Percentiles rank a stretch among this genome's conserved stretches.
These are phyloP conservation scores for Pisolithus thermaeus DNA, from an alignment of 1,284 basidiomycete genomes.

Conservation along the genomic window DNA sequence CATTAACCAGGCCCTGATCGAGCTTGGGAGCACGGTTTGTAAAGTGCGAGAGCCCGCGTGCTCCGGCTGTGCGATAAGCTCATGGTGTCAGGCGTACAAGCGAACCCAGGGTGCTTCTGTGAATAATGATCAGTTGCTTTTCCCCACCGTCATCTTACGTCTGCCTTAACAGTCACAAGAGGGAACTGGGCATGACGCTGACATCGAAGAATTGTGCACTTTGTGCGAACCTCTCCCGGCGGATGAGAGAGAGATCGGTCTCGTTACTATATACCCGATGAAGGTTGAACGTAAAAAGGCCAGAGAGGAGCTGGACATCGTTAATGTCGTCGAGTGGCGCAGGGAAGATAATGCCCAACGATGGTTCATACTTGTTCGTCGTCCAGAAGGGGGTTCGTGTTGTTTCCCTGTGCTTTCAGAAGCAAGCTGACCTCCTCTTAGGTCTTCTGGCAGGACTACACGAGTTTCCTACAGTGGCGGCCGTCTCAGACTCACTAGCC, in stretches of 20 bases:
- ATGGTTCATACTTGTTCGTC: constrained; percentile 71
- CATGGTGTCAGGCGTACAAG: constrained; percentile 64
- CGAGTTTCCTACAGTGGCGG: constrained; percentile 68
- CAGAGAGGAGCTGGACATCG: constrained; percentile 80
- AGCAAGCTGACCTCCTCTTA: constrained; percentile 28
- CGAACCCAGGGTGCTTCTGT: not conserved
- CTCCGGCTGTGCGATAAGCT: constrained; percentile 60
- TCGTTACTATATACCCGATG: constrained; percentile 82
- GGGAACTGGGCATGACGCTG: constrained; percentile 26
- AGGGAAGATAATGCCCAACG: constrained; percentile 33
- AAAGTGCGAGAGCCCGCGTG: constrained; percentile 79
- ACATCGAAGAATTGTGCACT: constrained; percentile 73
- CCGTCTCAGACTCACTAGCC: constrained; percentile 37
- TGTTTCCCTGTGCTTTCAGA: not conserved
- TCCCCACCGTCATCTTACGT: constrained; percentile 1
- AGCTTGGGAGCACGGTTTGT: constrained; percentile 88
- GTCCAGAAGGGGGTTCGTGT: constrained; percentile 74
- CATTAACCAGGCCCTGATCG: constrained; percentile 85
- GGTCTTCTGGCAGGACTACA: constrained; percentile 85
- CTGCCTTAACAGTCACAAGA: constrained; percentile 8
- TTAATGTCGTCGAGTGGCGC: constrained; percentile 82
- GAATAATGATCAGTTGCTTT: not conserved
- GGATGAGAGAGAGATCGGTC: constrained; percentile 17
- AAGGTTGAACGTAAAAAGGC: constrained; percentile 79
- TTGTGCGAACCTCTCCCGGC: constrained; percentile 64